These are phyloP conservation scores for Penicillium salamii DNA, from an alignment of 495 filamentous ascomycete genomes.

Conservation along the genomic window DNA sequence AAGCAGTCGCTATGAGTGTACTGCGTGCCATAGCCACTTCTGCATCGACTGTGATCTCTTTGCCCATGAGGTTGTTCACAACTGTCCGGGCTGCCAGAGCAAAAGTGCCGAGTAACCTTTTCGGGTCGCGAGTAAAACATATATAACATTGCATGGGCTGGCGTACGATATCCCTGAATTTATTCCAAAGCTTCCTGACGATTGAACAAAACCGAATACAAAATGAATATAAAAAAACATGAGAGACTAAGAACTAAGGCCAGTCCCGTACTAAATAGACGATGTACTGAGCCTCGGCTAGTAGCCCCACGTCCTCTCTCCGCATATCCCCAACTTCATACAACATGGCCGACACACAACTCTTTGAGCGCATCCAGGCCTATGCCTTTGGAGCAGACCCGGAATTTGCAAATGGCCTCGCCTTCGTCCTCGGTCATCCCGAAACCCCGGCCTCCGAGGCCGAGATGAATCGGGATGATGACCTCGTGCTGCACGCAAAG, in stretches of 20 bases:
- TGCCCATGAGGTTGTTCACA: conserved; percentile 88
- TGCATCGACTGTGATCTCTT: conserved; percentile 98
- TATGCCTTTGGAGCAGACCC: conserved; percentile 42
- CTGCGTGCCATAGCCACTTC: conserved; percentile 80
- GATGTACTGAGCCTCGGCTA: conserved; percentile 14
- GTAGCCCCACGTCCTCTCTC: conserved; percentile 10
- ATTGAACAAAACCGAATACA: not conserved
- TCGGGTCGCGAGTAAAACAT: conserved; percentile 13
- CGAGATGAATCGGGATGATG: conserved; percentile 41
- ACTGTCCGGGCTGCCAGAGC: conserved; percentile 92
- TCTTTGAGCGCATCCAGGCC: conserved; percentile 27
- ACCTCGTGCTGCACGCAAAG: conserved; percentile 49
- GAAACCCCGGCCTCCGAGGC: conserved; percentile 36
- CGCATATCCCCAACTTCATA: conserved; percentile 1
- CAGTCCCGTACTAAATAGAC: no score
- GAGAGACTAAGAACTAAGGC: no score
- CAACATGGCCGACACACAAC: conserved; percentile 3
- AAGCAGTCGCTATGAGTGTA: conserved; percentile 84
- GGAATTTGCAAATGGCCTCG: conserved; percentile 49
- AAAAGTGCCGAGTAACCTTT: conserved; percentile 13
- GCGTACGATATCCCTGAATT: conserved; percentile 12
- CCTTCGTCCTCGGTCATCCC: conserved; percentile 46
- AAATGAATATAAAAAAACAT: no score
- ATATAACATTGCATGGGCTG: conserved; percentile 18
- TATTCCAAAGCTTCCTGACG: no score